Conservation (phyloP, 108 stramenopile genomes). For the Hondaea fermentalgiana region DNA sequence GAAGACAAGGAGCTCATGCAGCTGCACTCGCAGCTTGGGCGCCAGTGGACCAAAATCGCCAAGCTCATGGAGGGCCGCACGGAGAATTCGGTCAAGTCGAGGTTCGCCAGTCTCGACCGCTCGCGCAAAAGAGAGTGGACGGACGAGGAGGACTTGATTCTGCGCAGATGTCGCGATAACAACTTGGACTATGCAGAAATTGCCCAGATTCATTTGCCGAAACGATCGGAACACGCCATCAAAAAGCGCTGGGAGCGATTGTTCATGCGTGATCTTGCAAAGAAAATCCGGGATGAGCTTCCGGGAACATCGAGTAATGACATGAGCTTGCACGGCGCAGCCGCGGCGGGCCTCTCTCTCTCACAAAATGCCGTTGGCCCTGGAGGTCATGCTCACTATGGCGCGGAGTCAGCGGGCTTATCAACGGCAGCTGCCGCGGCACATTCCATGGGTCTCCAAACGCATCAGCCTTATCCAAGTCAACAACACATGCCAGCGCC, state of each 20-base stretch:
- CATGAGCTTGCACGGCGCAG: background rate
- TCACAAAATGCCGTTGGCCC: too few relatives aligned
- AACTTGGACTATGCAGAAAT: background rate
- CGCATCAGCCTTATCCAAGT: too few relatives aligned
- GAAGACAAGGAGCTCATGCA: background rate
- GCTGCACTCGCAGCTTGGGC: background rate
- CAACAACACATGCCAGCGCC: too few relatives aligned
- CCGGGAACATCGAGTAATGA: background rate
- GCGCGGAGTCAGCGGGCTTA: too few relatives aligned
- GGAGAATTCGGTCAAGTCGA: background rate
- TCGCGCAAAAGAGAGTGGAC: background rate
- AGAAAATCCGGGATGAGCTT: background rate
- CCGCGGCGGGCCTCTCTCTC: too few relatives aligned
- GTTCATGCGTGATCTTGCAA: background rate
- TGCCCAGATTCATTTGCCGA: background rate
- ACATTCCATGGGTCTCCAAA: background rate
- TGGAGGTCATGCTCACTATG: too few relatives aligned
- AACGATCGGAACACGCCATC: background rate
- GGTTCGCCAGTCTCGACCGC: background rate
- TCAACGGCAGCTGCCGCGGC: background rate
- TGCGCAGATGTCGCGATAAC: background rate
- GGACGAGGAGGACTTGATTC: background rate
- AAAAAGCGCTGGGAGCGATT: conserved; percentile 7
- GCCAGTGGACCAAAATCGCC: conserved; percentile 14
- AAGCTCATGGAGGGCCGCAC: conserved; percentile 15